Percentiles rank a stretch among this genome's conserved stretches.
These are phyloP conservation scores for Sistotremastrum niveocremeum DNA, from an alignment of 768 basidiomycete species.

Conservation along the genomic window DNA sequence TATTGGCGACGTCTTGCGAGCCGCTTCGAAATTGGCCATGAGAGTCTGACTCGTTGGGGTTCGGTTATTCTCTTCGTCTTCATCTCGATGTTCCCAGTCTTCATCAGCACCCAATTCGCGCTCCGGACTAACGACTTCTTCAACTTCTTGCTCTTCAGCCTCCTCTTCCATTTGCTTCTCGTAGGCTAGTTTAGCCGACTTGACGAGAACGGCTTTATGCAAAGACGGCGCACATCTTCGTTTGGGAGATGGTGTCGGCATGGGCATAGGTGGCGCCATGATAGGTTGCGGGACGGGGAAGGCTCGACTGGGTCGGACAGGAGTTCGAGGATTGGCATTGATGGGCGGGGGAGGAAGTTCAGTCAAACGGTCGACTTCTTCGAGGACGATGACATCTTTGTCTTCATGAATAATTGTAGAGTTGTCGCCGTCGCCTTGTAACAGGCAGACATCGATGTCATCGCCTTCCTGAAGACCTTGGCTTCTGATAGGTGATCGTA, in stretches of 20 bases:
- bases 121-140: conserved; percentile 8
- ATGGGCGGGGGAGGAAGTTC: conserved; percentile 2
- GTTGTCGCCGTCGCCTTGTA: conserved; percentile 51
- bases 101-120: conserved; percentile 4
- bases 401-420: conserved; percentile 61
- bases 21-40: too few species aligned
- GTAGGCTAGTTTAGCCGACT: conserved; percentile 52
- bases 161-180: conserved; percentile 35
- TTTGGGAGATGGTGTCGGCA: conserved; percentile 13
- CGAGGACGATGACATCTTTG: conserved; percentile 56
- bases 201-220: conserved; percentile 57
- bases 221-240: conserved; percentile 28
- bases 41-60: not conserved
- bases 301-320: conserved; percentile 4
- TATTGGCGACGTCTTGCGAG: too few species aligned
- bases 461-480: conserved; percentile 26
- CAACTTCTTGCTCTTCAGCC: conserved; percentile 24
- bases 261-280: not conserved
- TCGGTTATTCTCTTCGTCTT: conserved; percentile 5
- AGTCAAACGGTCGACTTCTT: conserved; percentile 36
- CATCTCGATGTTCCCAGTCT: conserved; percentile 3
- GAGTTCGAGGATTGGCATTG: conserved; percentile 6
- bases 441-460: conserved; percentile 31
- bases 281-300: conserved; percentile 12
- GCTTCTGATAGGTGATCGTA: conserved; percentile 4